Base-by-base conservation (phyloP, 768 basidiomycete species). In the Tricholoma bakamatsutake region DNA sequence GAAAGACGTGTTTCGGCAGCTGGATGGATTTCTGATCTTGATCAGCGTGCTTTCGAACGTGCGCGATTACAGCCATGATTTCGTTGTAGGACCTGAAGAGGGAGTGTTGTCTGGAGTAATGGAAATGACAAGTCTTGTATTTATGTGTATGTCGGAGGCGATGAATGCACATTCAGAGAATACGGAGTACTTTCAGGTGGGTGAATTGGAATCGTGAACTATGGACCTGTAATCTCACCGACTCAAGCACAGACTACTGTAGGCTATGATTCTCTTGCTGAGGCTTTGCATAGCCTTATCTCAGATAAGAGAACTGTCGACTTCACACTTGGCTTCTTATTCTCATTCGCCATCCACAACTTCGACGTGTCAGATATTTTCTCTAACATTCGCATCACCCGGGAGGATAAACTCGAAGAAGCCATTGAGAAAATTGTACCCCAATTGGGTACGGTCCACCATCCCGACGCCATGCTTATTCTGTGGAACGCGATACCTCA, bases 11-110 rank as follows among this genome's bases (percentile, higher is more conserved):
- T 93, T 93, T 67, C 77, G 91, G 4, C 88, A 91, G 63, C 73
- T 87, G 63, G 91, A 93, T 58, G 91, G 91, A 0, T 92, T 91
- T 65, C 73, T 92, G 17, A 79, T 83, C 9, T 71, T 91, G 31
- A 83, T 91, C 71, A 88, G 82, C 61, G 77, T 87, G 30, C 73
- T 93, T 4, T 87, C 88, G 1, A 82, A 81, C 0, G 68, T 87
- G 0, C 67, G 77, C 52, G 71, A 73, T 24, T 61, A 66, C 33
- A 59, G 67, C 31, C 61, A 67, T 17, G 64, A 58, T 8, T 62
- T 70, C 2, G 67, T 74, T 1, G 65, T 69, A 3, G 73, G 73
- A 46, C 71, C 71, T 4, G 74, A 76, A 57, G 73, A 74, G 35
- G 67, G 70, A 54, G 62, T 68, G 24, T 61, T 74, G 35, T 60